Evolutionary conservation across 768 basidiomycete genomes (phyloP).

Genomic region (Boletus vermiculosoides): DNA sequence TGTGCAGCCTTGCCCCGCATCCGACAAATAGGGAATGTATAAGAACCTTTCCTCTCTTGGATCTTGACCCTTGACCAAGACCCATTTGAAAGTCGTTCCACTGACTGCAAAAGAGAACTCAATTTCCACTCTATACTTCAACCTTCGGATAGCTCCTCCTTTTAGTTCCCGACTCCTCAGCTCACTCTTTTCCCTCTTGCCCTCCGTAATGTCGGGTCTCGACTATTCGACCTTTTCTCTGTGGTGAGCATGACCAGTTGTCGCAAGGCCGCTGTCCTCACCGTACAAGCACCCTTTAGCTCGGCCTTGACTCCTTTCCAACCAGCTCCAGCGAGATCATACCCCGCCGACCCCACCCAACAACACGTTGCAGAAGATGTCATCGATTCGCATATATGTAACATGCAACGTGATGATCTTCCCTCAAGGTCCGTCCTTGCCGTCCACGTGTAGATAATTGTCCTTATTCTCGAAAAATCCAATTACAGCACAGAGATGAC

Average conservation of each 20-base stretch:
- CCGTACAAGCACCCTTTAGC: slow-evolving; percentile 8
- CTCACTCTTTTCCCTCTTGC: not conserved
- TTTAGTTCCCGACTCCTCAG: not conserved
- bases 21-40: slow-evolving; percentile 26
- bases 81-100: slow-evolving; percentile 25
- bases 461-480: slow-evolving; percentile 13
- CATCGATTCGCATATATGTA: slow-evolving; percentile 28
- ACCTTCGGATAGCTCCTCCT: slow-evolving; percentile 1
- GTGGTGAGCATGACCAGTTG: slow-evolving; percentile 12
- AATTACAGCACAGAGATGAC: slow-evolving; percentile 21
- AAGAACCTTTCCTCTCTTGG: slow-evolving; percentile 27
- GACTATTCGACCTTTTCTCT: slow-evolving; percentile 31
- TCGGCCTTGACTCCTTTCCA: slow-evolving; percentile 30
- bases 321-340: slow-evolving; percentile 22
- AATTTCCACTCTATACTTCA: slow-evolving; percentile 12
- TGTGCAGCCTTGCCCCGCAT: slow-evolving; percentile 24
- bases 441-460: slow-evolving; percentile 23
- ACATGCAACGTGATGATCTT: slow-evolving; percentile 33
- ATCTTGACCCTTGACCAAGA: slow-evolving; percentile 25
- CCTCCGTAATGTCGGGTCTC: slow-evolving; percentile 21
- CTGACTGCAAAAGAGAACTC: slow-evolving; percentile 19
- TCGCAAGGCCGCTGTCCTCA: not conserved
- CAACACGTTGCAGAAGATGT: slow-evolving; percentile 31
- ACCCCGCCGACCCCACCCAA: slow-evolving; percentile 28
- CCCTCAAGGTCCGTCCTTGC: slow-evolving; percentile 33